phyloP scores from a whole-genome alignment of 805 yeast species.

The Candida vartiovaarae region DNA sequence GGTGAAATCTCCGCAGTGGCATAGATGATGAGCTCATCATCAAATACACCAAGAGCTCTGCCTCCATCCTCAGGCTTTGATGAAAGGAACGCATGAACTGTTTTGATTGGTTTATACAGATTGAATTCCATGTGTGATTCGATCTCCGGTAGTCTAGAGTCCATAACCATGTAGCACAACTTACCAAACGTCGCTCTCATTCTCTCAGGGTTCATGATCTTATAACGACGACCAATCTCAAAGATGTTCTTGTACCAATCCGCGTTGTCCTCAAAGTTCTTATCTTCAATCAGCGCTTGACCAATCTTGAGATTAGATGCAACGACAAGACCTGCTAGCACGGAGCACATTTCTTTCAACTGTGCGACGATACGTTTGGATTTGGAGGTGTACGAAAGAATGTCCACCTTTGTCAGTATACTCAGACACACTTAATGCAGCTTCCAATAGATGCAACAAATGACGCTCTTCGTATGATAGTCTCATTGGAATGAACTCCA shows the following conservation, averaged over 20 bases:
- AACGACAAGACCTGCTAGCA: slow-evolving; percentile 69
- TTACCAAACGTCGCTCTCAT: slow-evolving; percentile 78
- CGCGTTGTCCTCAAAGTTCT: slow-evolving; percentile 61
- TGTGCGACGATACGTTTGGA: slow-evolving; percentile 67
- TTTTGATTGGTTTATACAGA: slow-evolving; percentile 62
- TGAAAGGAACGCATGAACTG: slow-evolving; percentile 44
- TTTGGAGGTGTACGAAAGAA: slow-evolving; percentile 57
- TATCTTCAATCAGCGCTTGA: slow-evolving; percentile 53
- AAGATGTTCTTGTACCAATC: slow-evolving; percentile 66
- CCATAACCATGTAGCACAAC: slow-evolving; percentile 80
- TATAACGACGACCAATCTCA: slow-evolving; percentile 75
- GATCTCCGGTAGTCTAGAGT: slow-evolving; percentile 67
- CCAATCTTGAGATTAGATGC: slow-evolving; percentile 73
- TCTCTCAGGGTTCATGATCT: slow-evolving; percentile 77
- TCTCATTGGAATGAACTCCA: slow-evolving; percentile 61
- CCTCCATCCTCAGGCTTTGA: slow-evolving; percentile 32
- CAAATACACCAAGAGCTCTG: slow-evolving; percentile 37
- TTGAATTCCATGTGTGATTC: slow-evolving; percentile 69
- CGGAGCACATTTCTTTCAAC: slow-evolving; percentile 69
- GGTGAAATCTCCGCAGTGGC: slow-evolving; percentile 68
- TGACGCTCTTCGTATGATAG: slow-evolving; percentile 64
- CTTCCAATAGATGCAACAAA: slow-evolving; percentile 57
- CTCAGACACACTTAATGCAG: slow-evolving; percentile 72
- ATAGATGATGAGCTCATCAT: slow-evolving; percentile 49
- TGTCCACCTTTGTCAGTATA: slow-evolving; percentile 76